Conservation (phyloP, 768 basidiomycete genomes). For the Russula brevipes region DNA sequence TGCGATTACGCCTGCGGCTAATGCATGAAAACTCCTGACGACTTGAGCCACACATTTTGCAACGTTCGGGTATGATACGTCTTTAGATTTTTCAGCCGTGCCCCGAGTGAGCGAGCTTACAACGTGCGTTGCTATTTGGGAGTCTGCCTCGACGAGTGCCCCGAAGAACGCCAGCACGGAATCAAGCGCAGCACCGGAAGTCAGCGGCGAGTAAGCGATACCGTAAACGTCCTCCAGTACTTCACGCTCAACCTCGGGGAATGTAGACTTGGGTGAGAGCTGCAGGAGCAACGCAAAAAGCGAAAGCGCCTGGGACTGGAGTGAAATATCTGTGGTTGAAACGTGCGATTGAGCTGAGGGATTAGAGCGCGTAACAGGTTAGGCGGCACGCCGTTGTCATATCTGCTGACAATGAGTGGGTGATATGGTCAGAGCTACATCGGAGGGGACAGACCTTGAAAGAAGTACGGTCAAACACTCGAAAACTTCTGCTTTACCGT, state of each 20-base stretch:
- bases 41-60: constrained; percentile 83
- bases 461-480: constrained; percentile 67
- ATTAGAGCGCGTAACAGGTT: constrained; percentile 60
- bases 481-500: constrained; percentile 79
- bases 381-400: constrained; percentile 45
- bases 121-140: constrained; percentile 74
- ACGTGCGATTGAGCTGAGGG: constrained; percentile 70
- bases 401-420: constrained; percentile 40
- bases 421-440: constrained; percentile 34
- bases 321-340: constrained; percentile 66
- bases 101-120: constrained; percentile 68
- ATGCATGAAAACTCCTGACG: constrained; percentile 59
- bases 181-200: constrained; percentile 74
- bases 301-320: constrained; percentile 66
- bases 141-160: constrained; percentile 77
- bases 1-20: constrained; percentile 79
- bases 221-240: constrained; percentile 59
- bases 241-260: constrained; percentile 72
- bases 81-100: constrained; percentile 61
- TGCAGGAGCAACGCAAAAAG: constrained; percentile 66
- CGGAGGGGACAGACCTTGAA: constrained; percentile 44
- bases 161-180: constrained; percentile 78
- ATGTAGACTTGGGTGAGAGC: constrained; percentile 58
- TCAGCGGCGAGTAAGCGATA: constrained; percentile 72
- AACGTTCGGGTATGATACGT: constrained; percentile 60